These are phyloP conservation scores for Dichotomocladium elegans DNA, from an alignment of 371 early-diverging fungal species.

Conservation along the genomic window DNA sequence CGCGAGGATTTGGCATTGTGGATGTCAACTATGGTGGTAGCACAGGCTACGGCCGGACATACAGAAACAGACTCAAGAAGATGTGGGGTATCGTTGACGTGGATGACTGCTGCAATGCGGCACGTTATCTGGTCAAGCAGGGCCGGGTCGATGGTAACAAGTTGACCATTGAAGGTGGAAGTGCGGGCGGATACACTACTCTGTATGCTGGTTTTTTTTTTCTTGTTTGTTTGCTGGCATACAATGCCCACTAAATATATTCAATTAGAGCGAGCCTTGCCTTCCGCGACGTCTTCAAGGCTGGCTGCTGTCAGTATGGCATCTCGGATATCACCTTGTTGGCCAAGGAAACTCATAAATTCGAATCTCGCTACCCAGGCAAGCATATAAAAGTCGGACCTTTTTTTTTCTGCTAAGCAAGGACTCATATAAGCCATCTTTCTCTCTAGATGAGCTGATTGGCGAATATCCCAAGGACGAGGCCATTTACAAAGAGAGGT, in stretches of 20 bases:
- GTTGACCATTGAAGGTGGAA: slow-evolving; percentile 65
- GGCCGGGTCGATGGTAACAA: slow-evolving; percentile 60
- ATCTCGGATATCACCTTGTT: slow-evolving; percentile 66
- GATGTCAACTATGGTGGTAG: slow-evolving; percentile 82
- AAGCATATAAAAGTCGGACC: neutral
- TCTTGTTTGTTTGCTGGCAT: too few relatives aligned
- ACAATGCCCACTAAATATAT: neutral
- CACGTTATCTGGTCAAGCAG: slow-evolving; percentile 52
- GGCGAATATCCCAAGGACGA: slow-evolving; percentile 62
- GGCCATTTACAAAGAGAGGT: slow-evolving; percentile 49
- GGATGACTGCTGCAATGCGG: slow-evolving; percentile 72
- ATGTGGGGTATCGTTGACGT: slow-evolving; percentile 77
- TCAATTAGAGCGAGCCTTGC: slow-evolving; percentile 49
- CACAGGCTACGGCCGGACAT: slow-evolving; percentile 69
- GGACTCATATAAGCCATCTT: neutral
- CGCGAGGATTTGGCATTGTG: slow-evolving; percentile 70
- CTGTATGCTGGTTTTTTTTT: slow-evolving; percentile 22
- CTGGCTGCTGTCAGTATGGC: slow-evolving; percentile 66
- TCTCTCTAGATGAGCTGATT: slow-evolving; percentile 39
- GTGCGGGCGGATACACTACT: slow-evolving; percentile 71
- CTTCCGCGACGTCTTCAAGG: slow-evolving; percentile 72
- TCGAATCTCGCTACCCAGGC: slow-evolving; percentile 64
- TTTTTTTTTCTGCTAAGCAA: neutral
- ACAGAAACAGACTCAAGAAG: slow-evolving; percentile 64
- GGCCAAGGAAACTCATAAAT: slow-evolving; percentile 74